Percentiles rank a stretch among this genome's conserved stretches.
These are phyloP conservation scores for Blastocrithidia nonstop DNA, from an alignment of 208 protist genomes.

Conservation along the genomic window DNA sequence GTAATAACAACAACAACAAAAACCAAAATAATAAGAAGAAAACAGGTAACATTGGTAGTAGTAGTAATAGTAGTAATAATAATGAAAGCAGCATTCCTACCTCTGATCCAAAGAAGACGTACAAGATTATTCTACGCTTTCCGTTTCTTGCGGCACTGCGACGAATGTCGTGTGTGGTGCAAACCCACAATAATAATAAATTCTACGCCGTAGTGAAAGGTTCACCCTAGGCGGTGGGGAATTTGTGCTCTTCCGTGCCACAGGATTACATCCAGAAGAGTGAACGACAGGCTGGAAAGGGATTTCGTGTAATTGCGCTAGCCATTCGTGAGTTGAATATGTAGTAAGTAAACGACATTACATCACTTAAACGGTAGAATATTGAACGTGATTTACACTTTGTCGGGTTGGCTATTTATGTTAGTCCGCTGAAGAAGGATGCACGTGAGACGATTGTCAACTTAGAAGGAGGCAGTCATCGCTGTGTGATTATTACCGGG, in stretches of 20 bases:
- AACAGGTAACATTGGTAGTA: no score
- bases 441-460: slow-evolving; percentile 66
- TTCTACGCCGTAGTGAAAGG: slow-evolving; percentile 88
- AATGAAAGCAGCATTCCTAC: slow-evolving; percentile 4
- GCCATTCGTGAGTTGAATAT: slow-evolving; percentile 74
- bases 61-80: neutral
- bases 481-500: slow-evolving; percentile 96
- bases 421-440: slow-evolving; percentile 91
- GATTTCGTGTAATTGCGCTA: slow-evolving; percentile 94
- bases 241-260: slow-evolving; percentile 73
- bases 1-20: neutral
- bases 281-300: slow-evolving; percentile 70
- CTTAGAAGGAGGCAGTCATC: slow-evolving; percentile 68
- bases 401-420: slow-evolving; percentile 92
- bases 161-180: slow-evolving; percentile 90
- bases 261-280: slow-evolving; percentile 66
- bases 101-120: slow-evolving; percentile 10
- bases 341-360: slow-evolving; percentile 23
- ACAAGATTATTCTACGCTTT: slow-evolving; percentile 83
- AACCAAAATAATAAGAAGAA: slow-evolving; percentile 1
- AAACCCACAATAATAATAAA: slow-evolving; percentile 13
- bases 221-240: slow-evolving; percentile 89
- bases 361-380: slow-evolving; percentile 50
- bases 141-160: slow-evolving; percentile 92
- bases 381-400: slow-evolving; percentile 90